A percentile compares a stretch with the other conserved stretches of the same genome.
Evolutionary conservation across 495 filamentous ascomycete species (phyloP).

Genomic region (Penicillium alfredii): DNA sequence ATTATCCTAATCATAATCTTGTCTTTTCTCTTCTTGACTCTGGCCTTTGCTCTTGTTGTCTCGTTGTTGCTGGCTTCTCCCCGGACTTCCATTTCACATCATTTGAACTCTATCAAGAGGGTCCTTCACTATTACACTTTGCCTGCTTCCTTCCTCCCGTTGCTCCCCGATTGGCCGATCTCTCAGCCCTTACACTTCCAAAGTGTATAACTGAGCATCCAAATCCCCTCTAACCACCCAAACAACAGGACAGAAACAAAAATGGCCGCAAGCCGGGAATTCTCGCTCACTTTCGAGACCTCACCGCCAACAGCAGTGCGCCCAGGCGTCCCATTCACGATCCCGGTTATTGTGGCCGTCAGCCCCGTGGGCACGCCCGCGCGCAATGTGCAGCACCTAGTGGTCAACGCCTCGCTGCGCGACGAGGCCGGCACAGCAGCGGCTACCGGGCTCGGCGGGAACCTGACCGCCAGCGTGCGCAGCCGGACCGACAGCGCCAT

Average conservation of each 20-base stretch:
- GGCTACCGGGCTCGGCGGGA: constrained; percentile 23
- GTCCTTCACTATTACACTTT: constrained; percentile 8
- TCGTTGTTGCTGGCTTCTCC: too few relatives aligned
- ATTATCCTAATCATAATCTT: too few relatives aligned
- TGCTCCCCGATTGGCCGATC: constrained; percentile 9
- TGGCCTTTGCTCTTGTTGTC: not conserved
- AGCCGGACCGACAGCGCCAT: constrained; percentile 29
- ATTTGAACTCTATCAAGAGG: not conserved
- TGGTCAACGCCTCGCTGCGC: constrained; percentile 27
- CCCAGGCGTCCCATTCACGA: constrained; percentile 27
- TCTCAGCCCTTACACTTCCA: constrained; percentile 1
- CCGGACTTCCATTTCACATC: not conserved
- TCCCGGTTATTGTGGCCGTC: constrained; percentile 34
- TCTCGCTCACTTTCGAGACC: constrained; percentile 31
- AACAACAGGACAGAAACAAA: not conserved
- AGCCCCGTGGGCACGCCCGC: constrained; percentile 27
- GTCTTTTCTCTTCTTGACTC: not conserved
- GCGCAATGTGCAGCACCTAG: constrained; percentile 26
- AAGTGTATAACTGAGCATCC: not conserved
- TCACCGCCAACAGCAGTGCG: constrained; percentile 26
- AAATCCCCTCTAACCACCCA: not conserved
- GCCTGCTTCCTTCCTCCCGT: not conserved
- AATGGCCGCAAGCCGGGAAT: constrained; percentile 33
- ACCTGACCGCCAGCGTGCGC: constrained; percentile 31
- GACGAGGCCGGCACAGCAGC: constrained; percentile 26